Evolutionary conservation across 2,329 filamentous ascomycete genomes (phyloP), one percentile per base, ranked within the genome.

Genomic region (Trichoderma cornu-damae): DNA sequence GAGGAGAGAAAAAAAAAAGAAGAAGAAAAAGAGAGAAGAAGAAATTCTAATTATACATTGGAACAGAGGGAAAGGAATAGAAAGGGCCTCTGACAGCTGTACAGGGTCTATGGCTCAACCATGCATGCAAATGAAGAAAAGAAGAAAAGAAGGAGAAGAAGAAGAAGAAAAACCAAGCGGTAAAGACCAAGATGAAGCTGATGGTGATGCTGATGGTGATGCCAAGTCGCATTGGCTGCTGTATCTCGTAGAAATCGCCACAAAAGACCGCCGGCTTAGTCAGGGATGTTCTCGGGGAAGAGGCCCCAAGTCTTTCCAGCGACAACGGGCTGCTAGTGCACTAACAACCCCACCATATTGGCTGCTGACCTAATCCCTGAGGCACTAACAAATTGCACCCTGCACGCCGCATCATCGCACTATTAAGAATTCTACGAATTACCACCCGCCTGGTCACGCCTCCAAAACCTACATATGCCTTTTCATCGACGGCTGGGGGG

Each of bases 321-420:
- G 35, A 50, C 38, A 26, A n/a, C n/a, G 34, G 35, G 37, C 20
- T 56, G 57, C 26, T 56, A 56, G 57, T 40, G 43, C 51, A 32
- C 51, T 59, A 59, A 49, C 57, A 43, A 47, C 42, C 42, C 35
- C 57, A 59, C 57, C 37, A 56, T 59, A 40, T 50, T 47, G 28
- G 26, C 37, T 28, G 44, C 57, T 49, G 49, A 56, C 51, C 43
- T 56, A 46, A 56, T 56, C 51, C 38, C 14, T 59, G 53, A 59
- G 56, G 57, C 57, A 50, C 57, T 59, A 59, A 59, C 57, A 55
- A 56, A 53, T 58, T 58, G 16, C 46, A 47, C 47, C 56, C 38
- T 42, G 42, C 37, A 51, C 37, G 54, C 49, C 42, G 56, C 55
- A 58, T 58, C 55, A 51, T 44, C 51, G 51, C 51, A 55, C 55